Evolutionary conservation across 2,329 filamentous ascomycete genomes (phyloP).

Genomic region (Colletotrichum karsti): DNA sequence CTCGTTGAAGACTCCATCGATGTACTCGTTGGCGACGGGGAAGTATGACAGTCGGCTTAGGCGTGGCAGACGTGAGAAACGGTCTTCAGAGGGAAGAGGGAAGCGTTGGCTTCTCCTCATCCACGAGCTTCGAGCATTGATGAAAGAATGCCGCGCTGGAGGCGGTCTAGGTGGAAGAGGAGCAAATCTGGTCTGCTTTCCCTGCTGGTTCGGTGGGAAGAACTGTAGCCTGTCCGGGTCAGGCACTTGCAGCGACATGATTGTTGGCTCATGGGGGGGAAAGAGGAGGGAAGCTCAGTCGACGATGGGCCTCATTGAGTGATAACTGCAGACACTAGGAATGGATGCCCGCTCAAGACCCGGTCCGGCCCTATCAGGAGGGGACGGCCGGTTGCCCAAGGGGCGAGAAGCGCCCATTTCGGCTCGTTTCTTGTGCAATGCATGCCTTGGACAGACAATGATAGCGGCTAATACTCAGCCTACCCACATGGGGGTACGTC

Average conservation of each 20-base stretch:
- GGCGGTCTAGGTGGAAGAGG: constrained; percentile 19
- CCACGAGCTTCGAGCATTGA: constrained; percentile 24
- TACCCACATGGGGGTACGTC: constrained; percentile 9
- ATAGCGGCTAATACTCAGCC: neutral
- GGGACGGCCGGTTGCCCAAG: neutral
- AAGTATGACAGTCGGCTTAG: constrained; percentile 26
- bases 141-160: constrained; percentile 4
- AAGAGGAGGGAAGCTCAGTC: constrained; percentile 1
- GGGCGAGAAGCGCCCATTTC: constrained; percentile 14
- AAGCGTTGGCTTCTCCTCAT: constrained; percentile 22
- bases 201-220: neutral
- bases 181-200: constrained; percentile 27
- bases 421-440: constrained; percentile 12
- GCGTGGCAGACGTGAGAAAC: constrained; percentile 11
- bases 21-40: constrained; percentile 29
- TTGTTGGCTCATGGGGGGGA: constrained; percentile 7
- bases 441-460: constrained; percentile 6
- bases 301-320: constrained; percentile 21
- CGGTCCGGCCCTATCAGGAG: constrained; percentile 13
- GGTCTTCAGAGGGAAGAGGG: neutral
- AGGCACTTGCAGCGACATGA: constrained; percentile 24
- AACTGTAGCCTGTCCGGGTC: constrained; percentile 16
- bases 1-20: constrained; percentile 29
- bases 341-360: neutral
- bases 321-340: constrained; percentile 21